These are phyloP conservation scores for Phytophthora hibernalis DNA, from an alignment of 352 stramenopile genomes.

Conservation along the genomic window DNA sequence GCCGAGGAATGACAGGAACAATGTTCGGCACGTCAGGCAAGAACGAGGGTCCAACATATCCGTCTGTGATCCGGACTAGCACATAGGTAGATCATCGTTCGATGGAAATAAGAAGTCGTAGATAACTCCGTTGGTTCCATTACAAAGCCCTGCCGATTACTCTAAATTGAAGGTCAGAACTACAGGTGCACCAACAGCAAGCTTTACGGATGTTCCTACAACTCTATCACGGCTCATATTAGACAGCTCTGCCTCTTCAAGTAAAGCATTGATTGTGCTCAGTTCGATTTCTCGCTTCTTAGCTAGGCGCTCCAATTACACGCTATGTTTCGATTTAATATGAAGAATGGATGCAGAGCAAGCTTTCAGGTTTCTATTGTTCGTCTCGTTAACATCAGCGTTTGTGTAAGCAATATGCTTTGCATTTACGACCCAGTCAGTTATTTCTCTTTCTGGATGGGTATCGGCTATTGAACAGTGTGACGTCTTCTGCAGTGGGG, in stretches of 20 bases:
- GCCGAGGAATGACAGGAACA: background rate
- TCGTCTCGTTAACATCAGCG: no score
- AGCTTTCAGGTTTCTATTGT: background rate
- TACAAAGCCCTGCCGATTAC: background rate
- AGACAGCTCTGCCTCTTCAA: background rate
- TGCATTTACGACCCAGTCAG: background rate
- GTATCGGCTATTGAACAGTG: background rate
- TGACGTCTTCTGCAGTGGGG: background rate
- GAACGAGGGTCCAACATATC: background rate
- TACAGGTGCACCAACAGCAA: background rate
- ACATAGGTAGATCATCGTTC: background rate
- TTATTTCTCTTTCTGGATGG: background rate
- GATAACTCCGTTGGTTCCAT: background rate
- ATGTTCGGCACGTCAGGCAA: background rate
- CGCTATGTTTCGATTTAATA: background rate
- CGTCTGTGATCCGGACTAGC: background rate
- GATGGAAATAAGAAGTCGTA: background rate
- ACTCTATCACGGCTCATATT: background rate
- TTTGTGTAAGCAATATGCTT: conserved; percentile 6
- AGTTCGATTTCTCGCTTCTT: background rate
- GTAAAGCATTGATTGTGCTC: background rate
- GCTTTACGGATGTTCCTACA: background rate
- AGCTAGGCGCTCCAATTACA: background rate
- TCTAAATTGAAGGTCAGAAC: background rate
- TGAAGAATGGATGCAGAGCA: background rate